Evolutionary conservation across 2,329 filamentous ascomycete genomes (phyloP).

Genomic region (Aspergillus sp.): DNA sequence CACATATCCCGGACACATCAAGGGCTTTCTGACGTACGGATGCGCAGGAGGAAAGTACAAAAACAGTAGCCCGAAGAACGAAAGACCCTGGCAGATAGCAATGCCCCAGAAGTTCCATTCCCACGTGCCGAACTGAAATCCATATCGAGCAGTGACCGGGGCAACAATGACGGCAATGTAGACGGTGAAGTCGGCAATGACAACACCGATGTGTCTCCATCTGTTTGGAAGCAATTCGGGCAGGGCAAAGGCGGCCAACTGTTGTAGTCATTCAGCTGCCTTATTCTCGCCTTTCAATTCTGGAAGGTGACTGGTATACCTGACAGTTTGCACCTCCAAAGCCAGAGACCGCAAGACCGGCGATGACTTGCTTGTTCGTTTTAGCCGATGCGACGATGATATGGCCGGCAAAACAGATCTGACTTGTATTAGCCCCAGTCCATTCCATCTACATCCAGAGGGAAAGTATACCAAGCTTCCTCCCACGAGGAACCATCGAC

Average conservation of each 20-base stretch:
- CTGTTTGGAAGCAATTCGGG: constrained; percentile 44
- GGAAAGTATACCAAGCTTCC: constrained; percentile 34
- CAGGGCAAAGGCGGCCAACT: constrained; percentile 39
- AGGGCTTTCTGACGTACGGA: constrained; percentile 17
- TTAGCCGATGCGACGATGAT: constrained; percentile 34
- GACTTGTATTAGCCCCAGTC: background rate
- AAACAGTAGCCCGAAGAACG: constrained; percentile 37
- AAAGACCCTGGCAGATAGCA: constrained; percentile 38
- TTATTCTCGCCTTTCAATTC: too few species aligned
- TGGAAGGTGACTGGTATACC: too few species aligned
- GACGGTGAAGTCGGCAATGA: constrained; percentile 36
- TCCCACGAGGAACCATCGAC: constrained; percentile 40
- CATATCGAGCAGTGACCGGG: constrained; percentile 40
- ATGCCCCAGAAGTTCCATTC: constrained; percentile 41
- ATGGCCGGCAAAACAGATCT: constrained; percentile 31
- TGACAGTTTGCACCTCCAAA: constrained; percentile 23
- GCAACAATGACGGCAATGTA: constrained; percentile 41
- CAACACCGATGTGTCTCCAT: constrained; percentile 40
- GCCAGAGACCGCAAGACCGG: constrained; percentile 35
- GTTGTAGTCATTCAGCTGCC: background rate
- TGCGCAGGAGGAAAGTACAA: constrained; percentile 36
- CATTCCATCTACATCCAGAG: background rate
- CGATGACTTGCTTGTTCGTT: constrained; percentile 18
- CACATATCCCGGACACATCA: too few species aligned
- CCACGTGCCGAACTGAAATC: constrained; percentile 23